Evolutionary conservation across 2,329 filamentous ascomycete genomes (phyloP).

Genomic region (Drechslerella coelobrocha): DNA sequence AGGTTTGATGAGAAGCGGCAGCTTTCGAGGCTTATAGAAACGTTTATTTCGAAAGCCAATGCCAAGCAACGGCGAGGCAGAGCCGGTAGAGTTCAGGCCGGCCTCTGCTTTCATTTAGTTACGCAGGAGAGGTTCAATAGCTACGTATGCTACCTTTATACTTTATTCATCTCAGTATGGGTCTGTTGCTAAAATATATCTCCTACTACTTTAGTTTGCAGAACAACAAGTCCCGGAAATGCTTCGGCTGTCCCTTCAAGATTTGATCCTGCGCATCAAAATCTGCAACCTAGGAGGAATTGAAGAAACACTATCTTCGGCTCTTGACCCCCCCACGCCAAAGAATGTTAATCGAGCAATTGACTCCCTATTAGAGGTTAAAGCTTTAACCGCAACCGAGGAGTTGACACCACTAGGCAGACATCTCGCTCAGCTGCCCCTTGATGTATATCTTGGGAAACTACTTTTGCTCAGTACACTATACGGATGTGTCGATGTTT

Average conservation of each 20-base stretch:
- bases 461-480: constrained; percentile 84
- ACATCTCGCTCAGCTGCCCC: constrained; percentile 83
- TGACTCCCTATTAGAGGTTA: constrained; percentile 76
- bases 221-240: constrained; percentile 97
- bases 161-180: neutral
- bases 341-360: constrained; percentile 94
- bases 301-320: constrained; percentile 84
- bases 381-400: constrained; percentile 77
- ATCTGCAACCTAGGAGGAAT: constrained; percentile 96
- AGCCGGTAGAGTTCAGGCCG: constrained; percentile 93
- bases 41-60: constrained; percentile 93
- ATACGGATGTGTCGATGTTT: constrained; percentile 90
- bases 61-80: constrained; percentile 92
- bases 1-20: constrained; percentile 92
- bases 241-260: constrained; percentile 89
- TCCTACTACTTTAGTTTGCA: constrained; percentile 67
- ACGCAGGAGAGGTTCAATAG: constrained; percentile 87
- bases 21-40: constrained; percentile 86
- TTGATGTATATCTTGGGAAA: constrained; percentile 95
- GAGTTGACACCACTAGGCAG: constrained; percentile 84
- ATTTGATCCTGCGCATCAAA: constrained; percentile 93
- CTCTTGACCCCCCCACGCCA: constrained; percentile 84
- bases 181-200: constrained; percentile 13
- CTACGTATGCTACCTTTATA: constrained; percentile 57
- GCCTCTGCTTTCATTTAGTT: constrained; percentile 94